These are phyloP conservation scores for Colletotrichum phormii DNA, from an alignment of 2,329 filamentous ascomycete species.

Conservation along the genomic window DNA sequence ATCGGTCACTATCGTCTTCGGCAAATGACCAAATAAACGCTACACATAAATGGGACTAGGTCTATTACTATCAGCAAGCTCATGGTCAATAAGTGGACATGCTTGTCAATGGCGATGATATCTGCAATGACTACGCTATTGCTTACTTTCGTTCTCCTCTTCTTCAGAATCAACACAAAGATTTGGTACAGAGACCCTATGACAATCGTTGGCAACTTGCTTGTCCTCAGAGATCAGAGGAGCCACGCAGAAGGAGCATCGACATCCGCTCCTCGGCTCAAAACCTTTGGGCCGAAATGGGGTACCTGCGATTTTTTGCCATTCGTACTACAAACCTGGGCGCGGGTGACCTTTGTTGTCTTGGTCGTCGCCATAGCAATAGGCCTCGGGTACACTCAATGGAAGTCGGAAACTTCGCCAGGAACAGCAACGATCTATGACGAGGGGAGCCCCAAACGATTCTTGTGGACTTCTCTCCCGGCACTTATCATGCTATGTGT, in stretches of 20 bases:
- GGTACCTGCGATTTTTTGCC: too few species aligned
- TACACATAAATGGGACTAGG: not conserved
- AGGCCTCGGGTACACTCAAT: too few species aligned
- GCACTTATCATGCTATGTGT: slow-evolving; percentile 14
- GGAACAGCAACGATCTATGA: slow-evolving; percentile 8
- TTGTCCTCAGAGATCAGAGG: not conserved
- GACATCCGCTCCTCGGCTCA: too few species aligned
- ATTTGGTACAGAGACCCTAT: slow-evolving; percentile 18
- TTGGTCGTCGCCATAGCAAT: too few species aligned
- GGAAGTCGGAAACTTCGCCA: too few species aligned
- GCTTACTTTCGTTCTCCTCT: not conserved
- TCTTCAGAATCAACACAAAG: not conserved
- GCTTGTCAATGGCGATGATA: not conserved
- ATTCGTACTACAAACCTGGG: too few species aligned
- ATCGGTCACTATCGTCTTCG: slow-evolving; percentile 10
- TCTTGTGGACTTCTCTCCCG: slow-evolving; percentile 24
- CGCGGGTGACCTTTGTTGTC: too few species aligned
- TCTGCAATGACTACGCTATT: not conserved
- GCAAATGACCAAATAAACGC: not conserved
- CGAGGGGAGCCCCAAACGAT: not conserved
- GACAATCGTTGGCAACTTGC: slow-evolving; percentile 10
- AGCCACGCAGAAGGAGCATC: not conserved
- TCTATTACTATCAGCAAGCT: not conserved
- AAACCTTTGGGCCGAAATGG: not conserved
- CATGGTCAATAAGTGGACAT: slow-evolving; percentile 1